A percentile compares a stretch with the other conserved stretches of the same genome.
These are phyloP conservation scores for Aaosphaeria pasadenensis DNA, from an alignment of 2,329 filamentous ascomycete species.

Conservation along the genomic window DNA sequence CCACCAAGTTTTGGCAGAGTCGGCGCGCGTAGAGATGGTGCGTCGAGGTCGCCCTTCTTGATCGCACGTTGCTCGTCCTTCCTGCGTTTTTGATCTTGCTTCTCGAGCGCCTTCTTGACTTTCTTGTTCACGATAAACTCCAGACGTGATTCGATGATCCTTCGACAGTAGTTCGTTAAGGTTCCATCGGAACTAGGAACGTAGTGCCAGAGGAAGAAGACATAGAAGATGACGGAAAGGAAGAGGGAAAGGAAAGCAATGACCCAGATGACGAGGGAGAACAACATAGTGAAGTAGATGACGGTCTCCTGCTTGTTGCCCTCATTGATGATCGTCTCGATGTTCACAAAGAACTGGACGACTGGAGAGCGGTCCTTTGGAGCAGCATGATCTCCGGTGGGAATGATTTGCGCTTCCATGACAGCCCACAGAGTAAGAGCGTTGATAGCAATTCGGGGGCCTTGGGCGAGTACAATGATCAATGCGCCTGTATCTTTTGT, in stretches of 20 bases:
- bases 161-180: slow-evolving; percentile 80
- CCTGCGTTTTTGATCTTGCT: slow-evolving; percentile 59
- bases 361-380: slow-evolving; percentile 61
- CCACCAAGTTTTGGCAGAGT: slow-evolving; percentile 42
- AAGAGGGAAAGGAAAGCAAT: slow-evolving; percentile 73
- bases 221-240: slow-evolving; percentile 73
- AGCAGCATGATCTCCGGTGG: slow-evolving; percentile 51
- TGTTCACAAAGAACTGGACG: slow-evolving; percentile 77
- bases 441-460: slow-evolving; percentile 88
- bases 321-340: slow-evolving; percentile 67
- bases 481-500: slow-evolving; percentile 73
- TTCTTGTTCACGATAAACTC: slow-evolving; percentile 81
- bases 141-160: slow-evolving; percentile 84
- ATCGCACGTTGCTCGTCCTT: slow-evolving; percentile 37
- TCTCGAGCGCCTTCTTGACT: slow-evolving; percentile 83
- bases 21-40: slow-evolving; percentile 23
- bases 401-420: slow-evolving; percentile 71
- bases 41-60: slow-evolving; percentile 45
- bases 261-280: slow-evolving; percentile 86
- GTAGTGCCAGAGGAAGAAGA: slow-evolving; percentile 89
- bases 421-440: slow-evolving; percentile 84
- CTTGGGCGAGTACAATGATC: slow-evolving; percentile 84
- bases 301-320: slow-evolving; percentile 73
- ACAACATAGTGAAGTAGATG: slow-evolving; percentile 86
- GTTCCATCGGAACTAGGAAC: slow-evolving; percentile 80